phyloP scores from a whole-genome alignment of 2,329 filamentous ascomycete genomes.

The Talaromyces sp. region DNA sequence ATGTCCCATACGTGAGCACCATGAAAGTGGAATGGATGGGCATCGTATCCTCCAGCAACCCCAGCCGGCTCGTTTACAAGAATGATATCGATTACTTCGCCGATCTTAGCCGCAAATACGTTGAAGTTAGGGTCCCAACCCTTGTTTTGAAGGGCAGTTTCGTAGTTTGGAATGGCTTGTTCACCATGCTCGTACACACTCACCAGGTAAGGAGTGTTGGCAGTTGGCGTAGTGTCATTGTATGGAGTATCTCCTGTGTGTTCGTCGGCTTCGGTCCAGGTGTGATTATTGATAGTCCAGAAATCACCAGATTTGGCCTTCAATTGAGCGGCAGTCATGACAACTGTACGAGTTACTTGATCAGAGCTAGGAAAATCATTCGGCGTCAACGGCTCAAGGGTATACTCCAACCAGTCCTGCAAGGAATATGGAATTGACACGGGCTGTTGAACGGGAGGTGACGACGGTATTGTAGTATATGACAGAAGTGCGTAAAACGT shows the following conservation, averaged over 20 bases:
- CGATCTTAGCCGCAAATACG: conserved; percentile 40
- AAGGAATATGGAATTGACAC: conserved; percentile 18
- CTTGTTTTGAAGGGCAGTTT: conserved; percentile 28
- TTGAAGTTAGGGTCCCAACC: conserved; percentile 41
- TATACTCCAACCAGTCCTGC: conserved; percentile 16
- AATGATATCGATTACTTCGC: conserved; percentile 45
- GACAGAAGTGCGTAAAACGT: conserved; percentile 26
- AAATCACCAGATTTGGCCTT: conserved; percentile 22
- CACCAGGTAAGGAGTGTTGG: conserved; percentile 42
- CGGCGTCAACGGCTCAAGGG: background rate
- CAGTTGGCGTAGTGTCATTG: background rate
- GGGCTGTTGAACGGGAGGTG: conserved; percentile 11
- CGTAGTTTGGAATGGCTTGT: conserved; percentile 38
- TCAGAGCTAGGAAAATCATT: conserved; percentile 33
- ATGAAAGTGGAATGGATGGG: conserved; percentile 46
- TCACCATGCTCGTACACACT: conserved; percentile 40
- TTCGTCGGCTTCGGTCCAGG: conserved; percentile 41
- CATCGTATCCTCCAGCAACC: conserved; percentile 27
- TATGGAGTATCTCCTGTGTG: conserved; percentile 6
- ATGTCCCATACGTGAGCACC: conserved; percentile 44
- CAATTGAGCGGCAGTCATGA: conserved; percentile 14
- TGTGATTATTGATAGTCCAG: conserved; percentile 38
- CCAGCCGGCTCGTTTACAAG: conserved; percentile 33
- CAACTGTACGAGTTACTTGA: conserved; percentile 14
- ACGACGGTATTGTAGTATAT: conserved; percentile 14